Evolutionary conservation across 2,329 filamentous ascomycete species (phyloP), one percentile per base, ranked within the genome.

Genomic region (Neocatenulostroma microsporum): DNA sequence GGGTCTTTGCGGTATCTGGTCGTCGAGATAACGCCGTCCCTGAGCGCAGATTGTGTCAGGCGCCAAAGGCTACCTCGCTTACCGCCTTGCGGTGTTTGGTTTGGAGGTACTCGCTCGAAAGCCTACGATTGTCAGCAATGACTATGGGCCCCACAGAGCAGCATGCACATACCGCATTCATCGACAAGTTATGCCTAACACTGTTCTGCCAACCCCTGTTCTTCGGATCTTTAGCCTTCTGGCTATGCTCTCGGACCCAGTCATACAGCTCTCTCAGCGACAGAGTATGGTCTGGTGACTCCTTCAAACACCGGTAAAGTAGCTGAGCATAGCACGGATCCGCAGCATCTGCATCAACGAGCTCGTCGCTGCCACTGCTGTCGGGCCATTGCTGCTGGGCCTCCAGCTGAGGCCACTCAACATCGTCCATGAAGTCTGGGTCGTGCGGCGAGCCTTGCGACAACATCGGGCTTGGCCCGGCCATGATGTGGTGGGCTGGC

Each of bases 181-280:
- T 95, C 31, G 86, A 94, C 6, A 96, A 68, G 50, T 96, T 96
- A 60, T 96, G 89, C 2, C 89, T 77, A 47, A 96, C 93, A 57
- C 85, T 94, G 61, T 95, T 96, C 63, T 89, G 83, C 89, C 89
- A 96, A 8, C 88, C 89, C 29, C 61, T 66, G 4, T 61, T 63
- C 34, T 60, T 57, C 6, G 69, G 70, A 30, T 72, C 71, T 35
- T 70, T 76, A 4, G 76, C 77, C 60, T 91, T 94, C 48, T 76
- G 73, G 2, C 87, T 94, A 54, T 94, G 80, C 19, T 80, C 72
- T 27, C 75, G 69, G 53, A 96, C 94, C 87, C 89, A 96, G 39
- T 81, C 72, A 61, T 96, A 96, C 39, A 96, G 84, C 36, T 93
- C 81, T 49, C 87, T 80, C 10, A 96, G 69, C 2, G 82, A 76